Percentiles rank a stretch among this genome's conserved stretches.
These are phyloP conservation scores for Leptographium galeiforme DNA, from an alignment of 2,329 filamentous ascomycete species.

Conservation along the genomic window DNA sequence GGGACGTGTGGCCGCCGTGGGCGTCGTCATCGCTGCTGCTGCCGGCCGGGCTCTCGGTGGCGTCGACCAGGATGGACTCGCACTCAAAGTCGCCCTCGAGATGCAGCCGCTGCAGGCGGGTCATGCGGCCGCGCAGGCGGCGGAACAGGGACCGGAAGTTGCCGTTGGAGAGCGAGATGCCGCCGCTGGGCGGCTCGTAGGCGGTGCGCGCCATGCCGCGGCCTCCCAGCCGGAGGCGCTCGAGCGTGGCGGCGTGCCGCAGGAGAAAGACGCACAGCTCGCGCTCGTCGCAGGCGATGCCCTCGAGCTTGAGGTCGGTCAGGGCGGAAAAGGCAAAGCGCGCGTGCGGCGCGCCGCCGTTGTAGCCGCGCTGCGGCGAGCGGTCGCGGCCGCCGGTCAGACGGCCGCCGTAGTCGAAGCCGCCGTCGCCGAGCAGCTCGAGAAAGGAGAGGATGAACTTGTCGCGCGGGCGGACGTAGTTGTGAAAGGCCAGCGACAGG, in stretches of 20 bases:
- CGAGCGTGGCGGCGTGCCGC: constrained; percentile 24
- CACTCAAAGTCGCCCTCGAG: constrained; percentile 33
- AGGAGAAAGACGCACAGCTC: constrained; percentile 29
- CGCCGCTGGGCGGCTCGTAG: constrained; percentile 21
- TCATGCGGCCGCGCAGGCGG: constrained; percentile 21
- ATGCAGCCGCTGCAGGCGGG: constrained; percentile 26
- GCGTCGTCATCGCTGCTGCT: background rate
- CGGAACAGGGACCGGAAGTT: constrained; percentile 29
- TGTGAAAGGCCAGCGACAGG: constrained; percentile 28
- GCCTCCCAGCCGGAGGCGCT: constrained; percentile 30
- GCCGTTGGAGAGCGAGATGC: constrained; percentile 30
- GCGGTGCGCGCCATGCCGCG: constrained; percentile 22
- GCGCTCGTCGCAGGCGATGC: constrained; percentile 28
- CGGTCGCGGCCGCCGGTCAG: background rate
- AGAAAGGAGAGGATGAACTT: constrained; percentile 28
- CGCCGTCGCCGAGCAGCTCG: constrained; percentile 16
- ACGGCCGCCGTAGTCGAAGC: constrained; percentile 5
- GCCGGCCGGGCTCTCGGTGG: background rate
- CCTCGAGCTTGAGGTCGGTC: constrained; percentile 28
- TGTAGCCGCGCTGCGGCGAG: background rate
- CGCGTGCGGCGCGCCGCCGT: constrained; percentile 8
- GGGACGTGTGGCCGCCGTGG: background rate
- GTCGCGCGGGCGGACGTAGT: constrained; percentile 22
- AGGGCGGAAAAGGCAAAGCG: constrained; percentile 24
- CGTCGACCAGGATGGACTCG: background rate